A percentile compares a stretch with the other conserved stretches of the same genome.
Conservation (phyloP, 2,329 filamentous ascomycete genomes). For the Stachybotrys elegans region DNA sequence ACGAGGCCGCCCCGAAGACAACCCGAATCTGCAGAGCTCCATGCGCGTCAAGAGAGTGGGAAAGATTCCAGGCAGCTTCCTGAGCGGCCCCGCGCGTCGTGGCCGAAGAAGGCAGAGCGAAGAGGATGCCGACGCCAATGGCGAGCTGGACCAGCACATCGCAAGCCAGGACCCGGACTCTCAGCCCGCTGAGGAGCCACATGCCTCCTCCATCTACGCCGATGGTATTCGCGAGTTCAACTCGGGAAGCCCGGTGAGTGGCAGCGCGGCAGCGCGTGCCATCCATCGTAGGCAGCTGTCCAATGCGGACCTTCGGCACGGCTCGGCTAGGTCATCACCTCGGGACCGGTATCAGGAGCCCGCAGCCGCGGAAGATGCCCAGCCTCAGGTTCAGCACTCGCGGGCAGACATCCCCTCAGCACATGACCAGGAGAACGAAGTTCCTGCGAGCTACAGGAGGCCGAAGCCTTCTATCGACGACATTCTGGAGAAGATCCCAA, state of each 20-base stretch:
- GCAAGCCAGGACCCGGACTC: slow-evolving; percentile 37
- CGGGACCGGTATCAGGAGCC: slow-evolving; percentile 16
- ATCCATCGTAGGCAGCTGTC: slow-evolving; percentile 35
- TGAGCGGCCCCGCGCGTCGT: slow-evolving; percentile 74
- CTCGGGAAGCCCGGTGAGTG: slow-evolving; percentile 55
- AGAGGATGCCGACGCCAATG: slow-evolving; percentile 51
- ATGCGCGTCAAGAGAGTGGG: slow-evolving; percentile 73
- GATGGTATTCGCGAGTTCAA: slow-evolving; percentile 42
- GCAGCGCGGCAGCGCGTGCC: slow-evolving; percentile 37
- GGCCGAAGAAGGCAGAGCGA: slow-evolving; percentile 65
- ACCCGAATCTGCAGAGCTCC: slow-evolving; percentile 63
- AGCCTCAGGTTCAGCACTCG: slow-evolving; percentile 14
- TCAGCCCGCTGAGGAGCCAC: slow-evolving; percentile 31
- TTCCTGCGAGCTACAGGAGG: slow-evolving; percentile 63
- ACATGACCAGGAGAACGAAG: slow-evolving; percentile 82
- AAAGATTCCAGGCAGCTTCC: slow-evolving; percentile 69
- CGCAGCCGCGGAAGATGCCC: slow-evolving; percentile 15
- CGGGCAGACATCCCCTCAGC: slow-evolving; percentile 54
- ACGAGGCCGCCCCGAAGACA: slow-evolving; percentile 53
- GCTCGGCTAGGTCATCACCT: slow-evolving; percentile 25
- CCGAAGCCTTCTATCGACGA: slow-evolving; percentile 50
- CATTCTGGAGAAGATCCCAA: slow-evolving; percentile 50
- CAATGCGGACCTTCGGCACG: slow-evolving; percentile 28
- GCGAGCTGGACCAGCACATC: slow-evolving; percentile 34
- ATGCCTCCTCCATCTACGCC: slow-evolving; percentile 39